These are phyloP conservation scores for Aurantiochytrium sp. DNA, from an alignment of 108 stramenopile species.

Conservation along the genomic window DNA sequence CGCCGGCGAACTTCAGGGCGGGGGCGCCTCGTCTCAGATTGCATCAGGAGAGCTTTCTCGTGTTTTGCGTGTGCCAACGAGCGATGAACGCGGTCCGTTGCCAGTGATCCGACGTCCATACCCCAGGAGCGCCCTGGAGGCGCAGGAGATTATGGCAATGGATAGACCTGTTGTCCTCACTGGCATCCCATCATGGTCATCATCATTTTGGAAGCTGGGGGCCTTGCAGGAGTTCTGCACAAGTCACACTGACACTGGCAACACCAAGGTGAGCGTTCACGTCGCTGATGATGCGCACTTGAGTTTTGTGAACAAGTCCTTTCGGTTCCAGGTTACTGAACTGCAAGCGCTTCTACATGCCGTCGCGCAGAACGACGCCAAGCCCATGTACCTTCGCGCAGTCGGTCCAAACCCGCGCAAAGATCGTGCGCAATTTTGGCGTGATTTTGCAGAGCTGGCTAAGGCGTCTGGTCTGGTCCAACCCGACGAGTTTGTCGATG, in stretches of 20 bases:
- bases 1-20: neutral
- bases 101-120: neutral
- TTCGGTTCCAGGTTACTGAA: neutral
- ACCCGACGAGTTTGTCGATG: neutral
- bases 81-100: neutral
- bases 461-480: neutral
- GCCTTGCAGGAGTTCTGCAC: neutral
- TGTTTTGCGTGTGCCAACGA: neutral
- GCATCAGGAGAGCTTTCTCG: neutral
- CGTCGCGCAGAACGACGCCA: neutral
- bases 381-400: neutral
- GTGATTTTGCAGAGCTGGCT: slow-evolving; percentile 2
- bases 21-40: too few relatives aligned
- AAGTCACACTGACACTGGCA: neutral
- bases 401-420: slow-evolving; percentile 17
- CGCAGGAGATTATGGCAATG: neutral
- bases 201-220: neutral
- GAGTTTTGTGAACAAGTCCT: neutral
- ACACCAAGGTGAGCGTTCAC: neutral
- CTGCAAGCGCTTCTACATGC: neutral
- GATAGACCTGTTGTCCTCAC: neutral
- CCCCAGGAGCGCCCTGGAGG: neutral
- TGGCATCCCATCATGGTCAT: neutral
- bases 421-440: slow-evolving; percentile 16
- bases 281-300: neutral